Conservation (phyloP, 1,284 basidiomycete genomes). For the Puccinia triticina region DNA sequence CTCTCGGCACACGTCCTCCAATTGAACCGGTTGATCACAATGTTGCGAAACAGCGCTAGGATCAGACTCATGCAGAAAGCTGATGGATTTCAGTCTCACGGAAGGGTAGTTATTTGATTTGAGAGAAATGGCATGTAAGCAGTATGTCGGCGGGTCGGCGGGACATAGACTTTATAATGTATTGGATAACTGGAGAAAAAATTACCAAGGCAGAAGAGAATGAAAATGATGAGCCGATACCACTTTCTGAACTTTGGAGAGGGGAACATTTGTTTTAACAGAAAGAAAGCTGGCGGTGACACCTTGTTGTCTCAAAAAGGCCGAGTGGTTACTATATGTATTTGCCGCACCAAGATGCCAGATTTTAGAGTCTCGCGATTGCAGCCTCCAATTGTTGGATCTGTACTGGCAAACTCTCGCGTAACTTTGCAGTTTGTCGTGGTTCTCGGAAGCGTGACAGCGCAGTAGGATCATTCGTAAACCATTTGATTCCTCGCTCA, state of each 20-base stretch:
- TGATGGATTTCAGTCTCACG: no score
- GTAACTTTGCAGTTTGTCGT: background rate
- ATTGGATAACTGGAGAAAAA: background rate
- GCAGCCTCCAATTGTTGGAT: background rate
- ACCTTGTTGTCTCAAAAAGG: no score
- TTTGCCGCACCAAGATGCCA: no score
- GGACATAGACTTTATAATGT: no score
- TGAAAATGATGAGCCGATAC: background rate
- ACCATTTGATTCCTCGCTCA: background rate
- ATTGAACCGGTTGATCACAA: no score
- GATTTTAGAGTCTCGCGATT: background rate
- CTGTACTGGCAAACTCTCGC: background rate
- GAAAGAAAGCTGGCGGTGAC: background rate
- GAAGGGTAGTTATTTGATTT: no score
- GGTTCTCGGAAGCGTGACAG: slow-evolving; percentile 13
- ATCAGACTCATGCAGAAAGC: no score
- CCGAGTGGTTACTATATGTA: no score
- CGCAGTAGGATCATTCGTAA: background rate
- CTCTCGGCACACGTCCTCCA: no score
- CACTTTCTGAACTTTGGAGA: background rate
- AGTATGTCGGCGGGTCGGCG: no score
- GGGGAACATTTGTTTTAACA: background rate
- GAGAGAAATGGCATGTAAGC: no score
- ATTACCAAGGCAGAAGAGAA: background rate
- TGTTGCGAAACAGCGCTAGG: no score